Conservation (phyloP, 2,329 filamentous ascomycete genomes). For the Colletotrichum sp. region DNA sequence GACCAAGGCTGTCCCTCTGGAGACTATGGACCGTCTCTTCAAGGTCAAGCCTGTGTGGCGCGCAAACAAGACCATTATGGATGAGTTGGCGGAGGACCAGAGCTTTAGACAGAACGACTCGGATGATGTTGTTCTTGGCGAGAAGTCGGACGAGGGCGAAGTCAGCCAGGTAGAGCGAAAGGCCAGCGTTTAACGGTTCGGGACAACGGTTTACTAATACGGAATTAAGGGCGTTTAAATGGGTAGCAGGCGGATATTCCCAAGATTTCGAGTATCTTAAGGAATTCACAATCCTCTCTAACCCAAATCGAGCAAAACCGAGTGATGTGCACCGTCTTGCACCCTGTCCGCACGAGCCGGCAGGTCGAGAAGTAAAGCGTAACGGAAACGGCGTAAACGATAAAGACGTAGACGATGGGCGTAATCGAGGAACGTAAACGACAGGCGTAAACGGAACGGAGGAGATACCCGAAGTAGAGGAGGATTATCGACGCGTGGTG, state of each 20-base stretch:
- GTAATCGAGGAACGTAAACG: background rate
- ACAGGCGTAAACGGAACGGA: background rate
- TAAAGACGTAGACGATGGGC: background rate
- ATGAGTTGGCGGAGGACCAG: conserved; percentile 42
- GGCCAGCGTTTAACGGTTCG: conserved; percentile 15
- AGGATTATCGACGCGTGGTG: background rate
- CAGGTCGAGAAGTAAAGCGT: background rate
- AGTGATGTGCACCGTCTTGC: background rate
- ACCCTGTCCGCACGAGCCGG: background rate
- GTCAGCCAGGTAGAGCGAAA: conserved; percentile 25
- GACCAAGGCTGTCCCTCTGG: conserved; percentile 69
- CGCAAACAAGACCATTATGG: conserved; percentile 50
- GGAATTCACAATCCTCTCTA: background rate
- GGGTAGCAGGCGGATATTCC: background rate
- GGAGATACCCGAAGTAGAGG: background rate
- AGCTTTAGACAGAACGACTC: conserved; percentile 34
- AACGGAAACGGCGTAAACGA: background rate
- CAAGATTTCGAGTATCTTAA: background rate
- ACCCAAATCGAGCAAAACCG: background rate
- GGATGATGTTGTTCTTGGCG: conserved; percentile 28
- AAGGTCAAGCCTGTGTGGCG: conserved; percentile 48
- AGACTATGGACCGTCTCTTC: conserved; percentile 70
- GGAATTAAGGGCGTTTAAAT: conserved; percentile 12
- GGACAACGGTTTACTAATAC: conserved; percentile 17
- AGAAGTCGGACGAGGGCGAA: conserved; percentile 27